Percentiles rank a stretch among this genome's conserved stretches.
phyloP scores from a whole-genome alignment of 768 basidiomycete genomes.

The Kwoniella botswanensis region DNA sequence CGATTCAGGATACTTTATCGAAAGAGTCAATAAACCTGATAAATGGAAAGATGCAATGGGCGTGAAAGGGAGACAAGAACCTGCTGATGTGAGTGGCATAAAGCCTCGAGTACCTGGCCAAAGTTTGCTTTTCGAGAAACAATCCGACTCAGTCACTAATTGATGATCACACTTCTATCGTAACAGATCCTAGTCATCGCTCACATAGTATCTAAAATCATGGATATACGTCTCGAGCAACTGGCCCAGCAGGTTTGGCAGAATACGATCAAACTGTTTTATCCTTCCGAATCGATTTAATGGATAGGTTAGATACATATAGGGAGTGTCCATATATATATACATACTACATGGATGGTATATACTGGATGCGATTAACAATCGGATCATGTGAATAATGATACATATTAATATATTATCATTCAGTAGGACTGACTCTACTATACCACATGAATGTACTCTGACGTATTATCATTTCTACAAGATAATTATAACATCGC shows the following conservation, averaged over 20 bases:
- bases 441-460: too few relatives aligned
- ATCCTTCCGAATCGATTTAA: conserved; percentile 59
- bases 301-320: neutral
- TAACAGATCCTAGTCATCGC: conserved; percentile 69
- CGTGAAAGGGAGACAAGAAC: conserved; percentile 81
- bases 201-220: conserved; percentile 67
- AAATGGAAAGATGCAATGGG: conserved; percentile 66
- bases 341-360: too few relatives aligned
- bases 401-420: too few relatives aligned
- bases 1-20: conserved; percentile 27
- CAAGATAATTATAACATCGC: too few relatives aligned
- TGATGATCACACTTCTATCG: neutral
- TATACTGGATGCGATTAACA: too few relatives aligned
- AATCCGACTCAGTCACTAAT: neutral
- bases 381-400: too few relatives aligned
- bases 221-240: conserved; percentile 64
- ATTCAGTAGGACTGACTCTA: too few relatives aligned
- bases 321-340: too few relatives aligned
- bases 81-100: conserved; percentile 57
- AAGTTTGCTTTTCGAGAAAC: too few relatives aligned
- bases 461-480: too few relatives aligned
- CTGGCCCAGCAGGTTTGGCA: conserved; percentile 67
- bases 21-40: conserved; percentile 61
- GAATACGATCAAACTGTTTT: conserved; percentile 70
- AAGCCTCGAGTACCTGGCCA: too few relatives aligned